Conservation (phyloP, 1,284 basidiomycete genomes). For the Inonotus hispidus region DNA sequence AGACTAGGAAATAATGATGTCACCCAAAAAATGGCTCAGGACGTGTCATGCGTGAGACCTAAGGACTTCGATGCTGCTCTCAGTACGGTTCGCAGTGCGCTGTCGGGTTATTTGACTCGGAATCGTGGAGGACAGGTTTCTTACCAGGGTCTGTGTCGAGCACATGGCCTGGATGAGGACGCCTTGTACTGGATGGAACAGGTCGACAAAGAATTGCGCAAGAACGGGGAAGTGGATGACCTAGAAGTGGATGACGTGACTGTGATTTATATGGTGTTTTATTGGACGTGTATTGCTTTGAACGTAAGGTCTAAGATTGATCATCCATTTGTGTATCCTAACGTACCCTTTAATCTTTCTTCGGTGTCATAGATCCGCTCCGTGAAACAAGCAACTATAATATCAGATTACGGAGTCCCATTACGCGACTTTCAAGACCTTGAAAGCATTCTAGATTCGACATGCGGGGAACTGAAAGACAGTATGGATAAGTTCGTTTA, state of each 20-base stretch:
- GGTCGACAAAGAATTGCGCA: slow-evolving; percentile 20
- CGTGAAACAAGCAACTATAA: slow-evolving; percentile 8
- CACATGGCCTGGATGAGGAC: slow-evolving; percentile 18
- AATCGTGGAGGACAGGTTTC: slow-evolving; percentile 4
- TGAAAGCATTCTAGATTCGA: slow-evolving; percentile 2
- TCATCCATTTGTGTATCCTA: neutral
- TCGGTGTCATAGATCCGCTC: slow-evolving; percentile 9
- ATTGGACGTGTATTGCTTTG: slow-evolving; percentile 19
- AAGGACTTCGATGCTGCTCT: slow-evolving; percentile 28
- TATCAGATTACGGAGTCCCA: slow-evolving; percentile 7
- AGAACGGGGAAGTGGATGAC: slow-evolving; percentile 8
- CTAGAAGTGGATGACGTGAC: slow-evolving; percentile 4
- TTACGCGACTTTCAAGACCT: slow-evolving; percentile 10
- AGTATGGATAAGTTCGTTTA: slow-evolving; percentile 15
- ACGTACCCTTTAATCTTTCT: neutral
- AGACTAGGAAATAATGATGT: slow-evolving; percentile 32
- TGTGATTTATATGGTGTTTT: slow-evolving; percentile 16
- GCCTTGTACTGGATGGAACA: slow-evolving; percentile 24
- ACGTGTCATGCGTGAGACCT: slow-evolving; percentile 30
- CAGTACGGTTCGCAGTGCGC: slow-evolving; percentile 26
- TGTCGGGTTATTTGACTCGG: slow-evolving; percentile 10
- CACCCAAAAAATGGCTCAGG: slow-evolving; percentile 29
- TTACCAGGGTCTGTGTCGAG: slow-evolving; percentile 18
- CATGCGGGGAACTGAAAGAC: slow-evolving; percentile 4
- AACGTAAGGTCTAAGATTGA: slow-evolving; percentile 9